A percentile compares a stretch with the other conserved stretches of the same genome.
These are phyloP conservation scores for Myxozyma kluyveri DNA, from an alignment of 805 yeast genomes.

Conservation along the genomic window DNA sequence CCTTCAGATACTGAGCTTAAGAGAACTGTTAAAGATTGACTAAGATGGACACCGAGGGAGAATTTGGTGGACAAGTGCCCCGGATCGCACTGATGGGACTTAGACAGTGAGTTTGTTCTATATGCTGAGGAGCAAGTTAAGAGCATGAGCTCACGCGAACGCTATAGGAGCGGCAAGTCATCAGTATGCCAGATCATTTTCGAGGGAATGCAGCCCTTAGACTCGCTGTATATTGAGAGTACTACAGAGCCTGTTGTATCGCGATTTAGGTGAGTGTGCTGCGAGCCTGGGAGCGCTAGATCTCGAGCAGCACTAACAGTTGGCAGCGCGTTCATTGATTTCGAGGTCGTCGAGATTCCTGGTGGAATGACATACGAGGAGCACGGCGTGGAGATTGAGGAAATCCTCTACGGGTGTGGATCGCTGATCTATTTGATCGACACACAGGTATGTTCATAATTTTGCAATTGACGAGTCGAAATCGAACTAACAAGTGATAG, in stretches of 20 bases:
- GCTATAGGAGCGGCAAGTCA: constrained; percentile 65
- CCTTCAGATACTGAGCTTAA: no score
- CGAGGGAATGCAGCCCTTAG: constrained; percentile 94
- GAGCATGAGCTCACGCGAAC: background rate
- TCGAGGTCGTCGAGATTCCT: constrained; percentile 90
- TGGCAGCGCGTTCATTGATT: constrained; percentile 64
- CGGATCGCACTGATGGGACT: constrained; percentile 21
- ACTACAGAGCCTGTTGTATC: constrained; percentile 44
- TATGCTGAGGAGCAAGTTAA: background rate
- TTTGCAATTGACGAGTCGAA: background rate
- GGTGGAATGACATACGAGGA: constrained; percentile 58
- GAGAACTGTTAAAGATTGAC: no score
- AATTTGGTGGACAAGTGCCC: no score
- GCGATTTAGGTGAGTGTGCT: constrained; percentile 9
- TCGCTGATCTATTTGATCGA: constrained; percentile 93
- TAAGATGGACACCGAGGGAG: no score
- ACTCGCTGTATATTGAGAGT: constrained; percentile 83
- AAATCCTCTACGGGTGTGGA: constrained; percentile 54
- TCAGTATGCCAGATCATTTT: constrained; percentile 94
- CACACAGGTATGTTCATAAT: constrained; percentile 39
- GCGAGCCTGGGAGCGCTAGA: background rate
- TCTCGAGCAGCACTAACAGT: background rate
- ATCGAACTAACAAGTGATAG: constrained; percentile 5
- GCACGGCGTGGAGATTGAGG: background rate
- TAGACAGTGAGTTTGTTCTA: constrained; percentile 14